Conservation (phyloP, 345 rosid genomes). For the Salix arbutifolia region DNA sequence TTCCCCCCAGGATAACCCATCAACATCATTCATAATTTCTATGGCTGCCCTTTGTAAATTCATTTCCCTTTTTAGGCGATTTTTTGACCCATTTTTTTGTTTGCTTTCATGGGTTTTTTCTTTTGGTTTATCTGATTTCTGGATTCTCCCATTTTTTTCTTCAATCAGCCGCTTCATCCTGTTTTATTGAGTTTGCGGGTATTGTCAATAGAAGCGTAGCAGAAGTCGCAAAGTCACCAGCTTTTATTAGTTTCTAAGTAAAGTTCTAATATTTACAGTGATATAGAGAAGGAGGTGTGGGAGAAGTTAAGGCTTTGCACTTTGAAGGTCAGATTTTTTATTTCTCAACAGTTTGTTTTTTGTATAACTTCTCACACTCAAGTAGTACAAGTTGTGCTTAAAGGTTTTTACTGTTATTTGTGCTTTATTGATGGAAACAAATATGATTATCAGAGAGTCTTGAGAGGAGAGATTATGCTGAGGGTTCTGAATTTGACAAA, state of each 20-base stretch:
- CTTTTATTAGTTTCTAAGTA: not conserved
- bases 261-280: not conserved
- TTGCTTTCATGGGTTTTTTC: constrained; percentile 4
- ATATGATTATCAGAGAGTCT: no score
- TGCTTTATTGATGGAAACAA: not conserved
- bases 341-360: not conserved
- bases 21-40: constrained; percentile 51
- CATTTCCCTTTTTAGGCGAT: not conserved
- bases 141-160: constrained; percentile 28
- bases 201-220: not conserved
- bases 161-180: constrained; percentile 20
- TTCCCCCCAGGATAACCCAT: constrained; percentile 45
- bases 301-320: constrained; percentile 6
- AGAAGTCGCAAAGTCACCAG: not conserved
- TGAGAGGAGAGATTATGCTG: no score
- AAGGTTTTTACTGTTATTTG: no score
- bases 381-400: not conserved
- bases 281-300: constrained; percentile 12
- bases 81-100: constrained; percentile 2
- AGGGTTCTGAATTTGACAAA: no score
- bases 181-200: constrained; percentile 7
- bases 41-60: constrained; percentile 41
- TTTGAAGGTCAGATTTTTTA: constrained; percentile 20
- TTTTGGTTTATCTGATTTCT: constrained; percentile 22
- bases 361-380: not conserved